These are phyloP conservation scores for Telfairia occidentalis DNA, from an alignment of 331 rosid species.

Conservation along the genomic window DNA sequence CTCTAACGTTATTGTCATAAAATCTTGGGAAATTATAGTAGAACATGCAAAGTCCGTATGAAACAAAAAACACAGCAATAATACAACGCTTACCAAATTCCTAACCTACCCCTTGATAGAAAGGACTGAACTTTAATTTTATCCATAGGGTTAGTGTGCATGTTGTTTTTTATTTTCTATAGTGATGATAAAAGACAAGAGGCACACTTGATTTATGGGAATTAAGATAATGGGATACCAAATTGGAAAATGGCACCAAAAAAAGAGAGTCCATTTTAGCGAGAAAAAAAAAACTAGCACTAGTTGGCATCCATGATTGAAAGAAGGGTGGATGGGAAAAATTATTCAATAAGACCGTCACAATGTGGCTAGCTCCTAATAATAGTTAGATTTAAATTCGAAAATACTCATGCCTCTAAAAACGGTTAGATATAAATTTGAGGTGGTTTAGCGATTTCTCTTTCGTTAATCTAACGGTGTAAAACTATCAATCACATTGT, in stretches of 20 bases:
- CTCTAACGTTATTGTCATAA: not conserved
- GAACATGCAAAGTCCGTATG: not conserved
- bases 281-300: not conserved
- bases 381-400: too few species aligned
- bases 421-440: too few species aligned
- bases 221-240: not conserved
- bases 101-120: not conserved
- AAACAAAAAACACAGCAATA: too few species aligned
- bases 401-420: too few species aligned
- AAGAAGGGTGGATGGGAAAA: not conserved
- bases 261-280: constrained; percentile 2
- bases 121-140: not conserved
- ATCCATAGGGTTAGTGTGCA: too few species aligned
- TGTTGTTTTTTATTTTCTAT: not conserved
- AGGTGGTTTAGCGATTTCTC: too few species aligned
- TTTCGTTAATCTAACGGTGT: too few species aligned
- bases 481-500: too few species aligned
- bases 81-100: not conserved
- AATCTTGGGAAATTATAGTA: not conserved
- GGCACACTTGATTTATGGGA: not conserved
- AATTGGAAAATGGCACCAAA: constrained; percentile 16
- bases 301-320: constrained; percentile 40
- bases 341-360: too few species aligned
- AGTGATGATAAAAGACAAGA: not conserved
- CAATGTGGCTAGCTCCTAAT: too few species aligned